Conservation (phyloP, 1,284 basidiomycete species). For the Ganoderma boninense region DNA sequence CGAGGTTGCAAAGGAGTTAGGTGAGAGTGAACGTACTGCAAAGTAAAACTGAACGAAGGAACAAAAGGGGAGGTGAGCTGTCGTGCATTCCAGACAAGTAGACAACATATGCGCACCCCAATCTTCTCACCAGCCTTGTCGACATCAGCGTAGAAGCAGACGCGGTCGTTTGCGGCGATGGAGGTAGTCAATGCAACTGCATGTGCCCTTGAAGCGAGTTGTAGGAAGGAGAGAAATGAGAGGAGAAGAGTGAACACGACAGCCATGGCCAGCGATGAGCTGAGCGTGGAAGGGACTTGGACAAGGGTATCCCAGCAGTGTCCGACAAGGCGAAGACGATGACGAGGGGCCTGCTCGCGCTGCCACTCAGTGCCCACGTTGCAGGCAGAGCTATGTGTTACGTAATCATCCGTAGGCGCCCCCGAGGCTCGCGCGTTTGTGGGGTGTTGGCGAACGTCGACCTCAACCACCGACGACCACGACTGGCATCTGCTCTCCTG, state of each 20-base stretch:
- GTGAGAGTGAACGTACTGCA: slow-evolving; percentile 52
- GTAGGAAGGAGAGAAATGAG: slow-evolving; percentile 33
- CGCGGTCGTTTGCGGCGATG: slow-evolving; percentile 84
- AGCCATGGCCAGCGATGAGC: slow-evolving; percentile 39
- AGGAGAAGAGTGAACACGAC: slow-evolving; percentile 32
- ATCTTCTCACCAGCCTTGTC: slow-evolving; percentile 94
- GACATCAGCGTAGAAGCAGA: slow-evolving; percentile 98
- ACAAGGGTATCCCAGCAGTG: slow-evolving; percentile 3
- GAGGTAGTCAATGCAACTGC: slow-evolving; percentile 89
- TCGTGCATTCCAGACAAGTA: no score
- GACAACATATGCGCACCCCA: slow-evolving; percentile 61
- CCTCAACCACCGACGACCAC: neutral
- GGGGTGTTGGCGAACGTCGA: neutral
- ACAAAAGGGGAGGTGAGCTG: neutral
- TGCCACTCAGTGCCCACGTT: neutral
- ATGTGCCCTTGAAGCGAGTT: slow-evolving; percentile 33
- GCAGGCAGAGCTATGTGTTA: neutral
- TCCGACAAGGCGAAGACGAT: neutral
- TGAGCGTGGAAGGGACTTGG: neutral
- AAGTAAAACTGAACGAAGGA: slow-evolving; percentile 57
- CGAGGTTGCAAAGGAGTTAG: slow-evolving; percentile 43
- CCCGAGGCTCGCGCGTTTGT: neutral
- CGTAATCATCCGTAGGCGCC: neutral
- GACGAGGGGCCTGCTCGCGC: neutral
- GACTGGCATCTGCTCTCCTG: neutral